These are phyloP conservation scores for Eucalyptus decipiens DNA, from an alignment of 345 rosid genomes.

Conservation along the genomic window DNA sequence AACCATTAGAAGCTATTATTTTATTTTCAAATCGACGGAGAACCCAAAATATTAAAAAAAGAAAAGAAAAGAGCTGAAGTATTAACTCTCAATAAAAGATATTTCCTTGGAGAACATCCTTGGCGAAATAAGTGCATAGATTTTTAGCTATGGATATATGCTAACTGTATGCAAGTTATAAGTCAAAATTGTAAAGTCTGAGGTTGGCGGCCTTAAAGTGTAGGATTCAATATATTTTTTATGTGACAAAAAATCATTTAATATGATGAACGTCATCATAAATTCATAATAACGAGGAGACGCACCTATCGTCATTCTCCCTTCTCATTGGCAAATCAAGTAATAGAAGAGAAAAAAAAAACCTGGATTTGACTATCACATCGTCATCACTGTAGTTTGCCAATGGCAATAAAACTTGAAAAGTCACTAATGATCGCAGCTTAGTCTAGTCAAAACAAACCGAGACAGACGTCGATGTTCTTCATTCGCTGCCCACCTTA, in stretches of 20 bases:
- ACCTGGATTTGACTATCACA: background rate
- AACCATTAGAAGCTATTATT: too few relatives aligned
- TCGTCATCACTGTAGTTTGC: background rate
- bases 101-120: rapidly evolving
- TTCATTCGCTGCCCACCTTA: background rate
- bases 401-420: background rate
- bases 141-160: too few relatives aligned
- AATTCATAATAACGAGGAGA: background rate
- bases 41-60: too few relatives aligned
- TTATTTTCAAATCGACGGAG: too few relatives aligned
- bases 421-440: background rate
- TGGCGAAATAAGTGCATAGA: rapidly evolving
- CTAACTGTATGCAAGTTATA: too few relatives aligned
- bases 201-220: background rate
- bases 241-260: background rate
- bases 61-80: rapidly evolving
- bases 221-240: too few relatives aligned
- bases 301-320: background rate
- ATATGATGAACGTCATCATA: background rate
- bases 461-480: background rate
- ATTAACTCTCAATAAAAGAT: too few relatives aligned
- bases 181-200: background rate
- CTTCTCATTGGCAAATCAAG: background rate
- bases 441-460: background rate
- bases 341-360: background rate